phyloP scores from a whole-genome alignment of 805 yeast species.

The Saturnispora gosingensis region DNA sequence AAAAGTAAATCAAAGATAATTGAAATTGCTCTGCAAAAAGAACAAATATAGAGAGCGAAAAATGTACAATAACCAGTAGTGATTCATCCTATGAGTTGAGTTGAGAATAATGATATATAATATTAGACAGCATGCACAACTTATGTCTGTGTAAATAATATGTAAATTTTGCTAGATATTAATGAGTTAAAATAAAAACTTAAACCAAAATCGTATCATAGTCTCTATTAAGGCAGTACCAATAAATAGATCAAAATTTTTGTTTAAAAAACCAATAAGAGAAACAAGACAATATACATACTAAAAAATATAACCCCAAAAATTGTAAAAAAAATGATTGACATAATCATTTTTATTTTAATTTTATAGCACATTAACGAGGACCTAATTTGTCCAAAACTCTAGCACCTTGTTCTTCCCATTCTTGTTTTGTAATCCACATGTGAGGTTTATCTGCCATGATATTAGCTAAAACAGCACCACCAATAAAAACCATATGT shows the following conservation, averaged over 20 bases:
- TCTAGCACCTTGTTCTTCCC: conserved; percentile 95
- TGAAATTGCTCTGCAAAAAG: neutral
- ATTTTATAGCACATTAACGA: conserved; percentile 36
- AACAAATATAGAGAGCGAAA: neutral
- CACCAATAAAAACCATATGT: conserved; percentile 98
- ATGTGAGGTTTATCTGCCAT: conserved; percentile 98
- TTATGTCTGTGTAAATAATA: neutral
- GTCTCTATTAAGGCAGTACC: neutral
- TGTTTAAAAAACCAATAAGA: neutral
- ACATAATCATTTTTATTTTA: neutral
- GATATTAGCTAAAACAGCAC: conserved; percentile 94
- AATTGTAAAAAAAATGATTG: neutral
- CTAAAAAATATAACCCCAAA: neutral
- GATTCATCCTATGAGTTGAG: neutral
- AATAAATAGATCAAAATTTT: neutral
- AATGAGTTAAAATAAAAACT: no score
- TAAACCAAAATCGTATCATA: neutral
- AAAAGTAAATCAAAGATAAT: conserved; percentile 4
- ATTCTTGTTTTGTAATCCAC: conserved; percentile 95
- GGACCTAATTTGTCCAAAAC: conserved; percentile 87
- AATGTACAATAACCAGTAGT: neutral
- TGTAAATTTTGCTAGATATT: neutral
- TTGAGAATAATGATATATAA: neutral
- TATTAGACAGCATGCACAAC: neutral
- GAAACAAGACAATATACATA: neutral